These are phyloP conservation scores for Eutrema salsugineum DNA, from an alignment of 441 rosid species.

Conservation along the genomic window DNA sequence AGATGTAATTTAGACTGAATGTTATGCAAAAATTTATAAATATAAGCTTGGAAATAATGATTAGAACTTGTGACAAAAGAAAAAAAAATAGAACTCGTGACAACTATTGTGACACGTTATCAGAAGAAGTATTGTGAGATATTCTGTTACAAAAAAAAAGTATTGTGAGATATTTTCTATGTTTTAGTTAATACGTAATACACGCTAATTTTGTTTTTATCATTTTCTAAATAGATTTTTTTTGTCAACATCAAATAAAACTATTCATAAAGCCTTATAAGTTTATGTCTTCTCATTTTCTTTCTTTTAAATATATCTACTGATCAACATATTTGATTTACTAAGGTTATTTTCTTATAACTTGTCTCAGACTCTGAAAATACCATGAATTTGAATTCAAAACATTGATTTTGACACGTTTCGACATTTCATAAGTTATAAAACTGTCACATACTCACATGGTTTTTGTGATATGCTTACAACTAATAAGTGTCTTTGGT, in stretches of 20 bases:
- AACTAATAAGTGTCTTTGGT: background rate
- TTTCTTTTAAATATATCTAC: background rate
- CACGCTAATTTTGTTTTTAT: too few species aligned
- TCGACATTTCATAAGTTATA: background rate
- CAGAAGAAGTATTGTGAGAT: background rate
- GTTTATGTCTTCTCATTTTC: too few species aligned
- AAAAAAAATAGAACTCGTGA: background rate
- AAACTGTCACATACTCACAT: background rate
- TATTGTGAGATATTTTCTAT: background rate
- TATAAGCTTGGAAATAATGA: background rate
- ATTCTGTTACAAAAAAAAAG: too few species aligned
- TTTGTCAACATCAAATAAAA: too few species aligned
- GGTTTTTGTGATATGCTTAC: too few species aligned
- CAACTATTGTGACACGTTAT: background rate
- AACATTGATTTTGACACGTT: background rate
- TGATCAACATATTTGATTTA: background rate
- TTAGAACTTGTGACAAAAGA: background rate
- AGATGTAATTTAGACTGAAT: constrained; percentile 6
- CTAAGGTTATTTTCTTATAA: background rate
- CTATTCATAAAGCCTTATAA: too few species aligned
- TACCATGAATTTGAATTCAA: background rate
- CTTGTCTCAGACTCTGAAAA: background rate
- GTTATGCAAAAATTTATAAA: too few species aligned
- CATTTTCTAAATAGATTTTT: too few species aligned
- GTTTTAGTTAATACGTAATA: too few species aligned